phyloP scores from a whole-genome alignment of 345 rosid species.

The Euclidium syriacum region DNA sequence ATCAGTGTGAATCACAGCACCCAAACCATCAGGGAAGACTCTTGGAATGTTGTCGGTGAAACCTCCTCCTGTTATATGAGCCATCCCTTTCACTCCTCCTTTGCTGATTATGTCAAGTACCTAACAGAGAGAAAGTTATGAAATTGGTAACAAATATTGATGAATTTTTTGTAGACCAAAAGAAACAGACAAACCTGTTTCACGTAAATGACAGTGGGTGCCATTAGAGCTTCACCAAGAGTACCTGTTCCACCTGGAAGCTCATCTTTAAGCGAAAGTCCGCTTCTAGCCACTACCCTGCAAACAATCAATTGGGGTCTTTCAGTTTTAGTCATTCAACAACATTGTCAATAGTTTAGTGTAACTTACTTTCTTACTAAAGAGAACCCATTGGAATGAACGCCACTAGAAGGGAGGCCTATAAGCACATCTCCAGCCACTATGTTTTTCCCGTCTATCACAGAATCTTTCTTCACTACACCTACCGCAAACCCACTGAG shows the following conservation, averaged over 20 bases:
- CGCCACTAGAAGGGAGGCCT: constrained; percentile 91
- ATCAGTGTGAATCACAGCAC: constrained; percentile 54
- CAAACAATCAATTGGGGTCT: neutral
- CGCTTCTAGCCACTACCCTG: constrained; percentile 69
- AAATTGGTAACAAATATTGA: neutral
- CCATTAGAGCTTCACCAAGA: constrained; percentile 86
- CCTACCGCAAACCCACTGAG: constrained; percentile 96
- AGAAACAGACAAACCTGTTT: constrained; percentile 63
- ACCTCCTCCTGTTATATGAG: constrained; percentile 93
- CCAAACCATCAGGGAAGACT: constrained; percentile 75
- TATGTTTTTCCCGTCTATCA: constrained; percentile 80
- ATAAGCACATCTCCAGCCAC: constrained; percentile 70
- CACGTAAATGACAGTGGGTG: constrained; percentile 85
- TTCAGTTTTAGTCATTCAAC: neutral
- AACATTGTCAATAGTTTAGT: neutral
- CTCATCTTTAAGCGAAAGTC: constrained; percentile 53
- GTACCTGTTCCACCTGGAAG: constrained; percentile 63
- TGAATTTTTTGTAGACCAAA: neutral
- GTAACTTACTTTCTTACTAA: constrained; percentile 66
- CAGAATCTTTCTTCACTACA: constrained; percentile 65
- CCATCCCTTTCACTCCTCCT: constrained; percentile 91
- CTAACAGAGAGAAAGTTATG: constrained; percentile 20
- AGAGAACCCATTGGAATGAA: constrained; percentile 95
- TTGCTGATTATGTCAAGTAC: constrained; percentile 68
- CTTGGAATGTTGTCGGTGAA: constrained; percentile 89